Evolutionary conservation across 257 asterid species (phyloP), one percentile per base, ranked within the genome.

Genomic region (Gentiana macrophylla): DNA sequence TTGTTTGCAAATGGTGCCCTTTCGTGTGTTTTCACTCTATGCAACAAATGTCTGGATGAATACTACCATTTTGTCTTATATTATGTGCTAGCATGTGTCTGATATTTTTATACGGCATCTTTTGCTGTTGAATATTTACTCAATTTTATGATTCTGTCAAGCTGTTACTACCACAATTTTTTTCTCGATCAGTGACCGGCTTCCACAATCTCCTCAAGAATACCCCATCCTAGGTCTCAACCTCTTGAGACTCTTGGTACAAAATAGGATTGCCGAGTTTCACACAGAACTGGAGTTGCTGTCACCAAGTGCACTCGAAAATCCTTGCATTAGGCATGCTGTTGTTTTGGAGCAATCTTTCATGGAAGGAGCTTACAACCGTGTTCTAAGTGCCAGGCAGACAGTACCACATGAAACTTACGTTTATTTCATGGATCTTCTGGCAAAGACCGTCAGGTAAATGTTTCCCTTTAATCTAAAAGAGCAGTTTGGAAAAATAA

Each of bases 341-440:
- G 84, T 91, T 48, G 99, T 85, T 65, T 71, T 88, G 72, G 99
- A 92, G 80, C 97, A 87, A 63, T 88, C 95, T 62, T 87, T 88
- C 80, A 87, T 85, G 97, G 99, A 92, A 73, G 98, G 98, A 67
- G 98, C 97, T 63, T 91, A 91, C 69, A 86, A 91, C 73, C 87
- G 95, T 24, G 98, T 87, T 58, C 65, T 87, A 75, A 83, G 74
- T 61, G 97, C 98, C 44, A 82, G 99, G 51, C 94, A 87, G 78
- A 77, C 93, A 1, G 94, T 85, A 37, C 99, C 99, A 38, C 91
- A 87, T 63, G 94, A 84, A 61, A 78, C 95, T 37, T 92, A 83
- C 51, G 89, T 74, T 55, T 88, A 88, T 72, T 92, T 88, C 86
- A 88, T 92, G 97, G 99, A 92, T 69, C 73, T 91, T 53, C 81